These are phyloP conservation scores for Sporothrix euskadiensis DNA, from an alignment of 2,329 filamentous ascomycete species.

Conservation along the genomic window DNA sequence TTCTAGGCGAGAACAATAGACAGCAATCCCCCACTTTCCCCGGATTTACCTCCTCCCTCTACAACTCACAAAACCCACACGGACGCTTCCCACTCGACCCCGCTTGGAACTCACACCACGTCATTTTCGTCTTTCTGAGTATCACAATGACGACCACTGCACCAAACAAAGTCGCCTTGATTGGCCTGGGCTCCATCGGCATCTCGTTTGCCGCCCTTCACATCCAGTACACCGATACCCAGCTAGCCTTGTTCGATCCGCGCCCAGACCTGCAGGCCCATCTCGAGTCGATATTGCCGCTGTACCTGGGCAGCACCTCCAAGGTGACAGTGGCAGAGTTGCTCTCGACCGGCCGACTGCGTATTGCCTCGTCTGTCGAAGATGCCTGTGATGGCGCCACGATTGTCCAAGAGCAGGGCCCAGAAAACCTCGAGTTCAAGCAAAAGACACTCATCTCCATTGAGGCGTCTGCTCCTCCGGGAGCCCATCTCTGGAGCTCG, in stretches of 20 bases:
- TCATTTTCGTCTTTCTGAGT: too few species aligned
- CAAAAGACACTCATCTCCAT: slow-evolving; percentile 42
- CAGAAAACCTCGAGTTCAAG: slow-evolving; percentile 45
- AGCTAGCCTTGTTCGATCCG: slow-evolving; percentile 26
- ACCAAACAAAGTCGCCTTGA: slow-evolving; percentile 16
- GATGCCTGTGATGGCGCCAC: slow-evolving; percentile 17
- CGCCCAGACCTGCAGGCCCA: slow-evolving; percentile 22
- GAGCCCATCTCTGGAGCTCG: slow-evolving; percentile 45
- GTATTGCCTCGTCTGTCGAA: not conserved
- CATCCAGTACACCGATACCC: slow-evolving; percentile 12
- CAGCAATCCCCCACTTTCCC: not conserved
- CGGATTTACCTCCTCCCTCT: not conserved
- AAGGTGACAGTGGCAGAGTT: not conserved
- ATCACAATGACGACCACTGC: not conserved
- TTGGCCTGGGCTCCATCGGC: slow-evolving; percentile 28
- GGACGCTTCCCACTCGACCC: not conserved
- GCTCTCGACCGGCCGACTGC: slow-evolving; percentile 5
- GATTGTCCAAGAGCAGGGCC: slow-evolving; percentile 40
- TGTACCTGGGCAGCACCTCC: not conserved
- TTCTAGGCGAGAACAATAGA: not conserved
- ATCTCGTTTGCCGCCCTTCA: slow-evolving; percentile 29
- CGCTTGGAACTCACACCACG: not conserved
- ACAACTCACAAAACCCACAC: not conserved
- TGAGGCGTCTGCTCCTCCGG: slow-evolving; percentile 36
- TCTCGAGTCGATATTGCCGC: slow-evolving; percentile 21